Base-by-base conservation (phyloP, 129 eudicot genomes). In the Tagetes erecta region DNA sequence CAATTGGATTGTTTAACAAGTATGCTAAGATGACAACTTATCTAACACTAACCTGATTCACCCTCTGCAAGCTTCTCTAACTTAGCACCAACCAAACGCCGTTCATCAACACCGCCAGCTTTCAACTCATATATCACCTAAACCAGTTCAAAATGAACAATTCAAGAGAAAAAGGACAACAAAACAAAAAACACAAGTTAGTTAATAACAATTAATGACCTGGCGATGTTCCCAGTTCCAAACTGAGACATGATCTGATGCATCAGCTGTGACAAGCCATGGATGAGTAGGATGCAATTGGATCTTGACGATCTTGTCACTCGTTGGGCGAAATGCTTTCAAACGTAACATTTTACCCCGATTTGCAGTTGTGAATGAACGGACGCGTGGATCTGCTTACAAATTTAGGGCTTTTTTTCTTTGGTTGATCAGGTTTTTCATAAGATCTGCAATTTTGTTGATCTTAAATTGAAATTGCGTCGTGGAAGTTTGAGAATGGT, bases 221-320 rank as follows among this genome's bases (percentile, higher is more conserved):
- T 94, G 98, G 44, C 98, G 98, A 37, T 94, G 98, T 34, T 94
- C 98, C 98, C 98, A 94, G 73, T 94, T 94, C 98, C 98, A 94
- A 78, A 94, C 98, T 56, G 98, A 94, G 59, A 94, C 98, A 59
- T 90, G 98, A 90, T 94, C 98, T 53, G 96, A 90, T 3, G 96
- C 98, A 78, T 94, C 98, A 68, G 98, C 82, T 1, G 98, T 94
- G 45, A 94, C 98, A 45, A 94, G 97, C 98, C 98, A 94, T 1
- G 98, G 98, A 76, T 94, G 98, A 13, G 98, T 94, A 1, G 98
- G 98, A 80, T 94, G 98, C 81, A 94, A 85, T 44, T 94, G 96
- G 79, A 94, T 91, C 91, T 90, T 94, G 65, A 88, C 97, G 86
- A 94, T 91, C 97, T 91, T 94, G 27, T 94, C 98, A 63, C 83